A percentile compares a stretch with the other conserved stretches of the same genome.
These are phyloP conservation scores for Arthrobotrys conoides DNA, from an alignment of 2,329 filamentous ascomycete genomes.

Conservation along the genomic window DNA sequence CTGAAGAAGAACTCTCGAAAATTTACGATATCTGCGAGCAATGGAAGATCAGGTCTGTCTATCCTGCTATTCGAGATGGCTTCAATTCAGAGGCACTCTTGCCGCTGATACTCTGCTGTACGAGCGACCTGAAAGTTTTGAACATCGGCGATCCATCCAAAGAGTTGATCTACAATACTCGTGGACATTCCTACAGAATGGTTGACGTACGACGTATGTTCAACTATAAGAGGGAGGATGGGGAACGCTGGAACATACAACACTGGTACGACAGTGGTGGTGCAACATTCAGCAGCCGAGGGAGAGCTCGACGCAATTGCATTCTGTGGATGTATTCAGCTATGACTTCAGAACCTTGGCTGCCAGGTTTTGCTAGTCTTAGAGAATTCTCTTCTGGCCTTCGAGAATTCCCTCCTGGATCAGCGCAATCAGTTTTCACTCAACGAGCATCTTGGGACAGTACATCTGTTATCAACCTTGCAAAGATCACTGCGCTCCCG, in stretches of 20 bases:
- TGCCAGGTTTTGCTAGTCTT: not conserved
- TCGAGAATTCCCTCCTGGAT: not conserved
- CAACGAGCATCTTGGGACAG: not conserved
- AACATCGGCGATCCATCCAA: not conserved
- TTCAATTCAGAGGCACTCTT: not conserved
- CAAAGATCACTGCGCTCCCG: not conserved
- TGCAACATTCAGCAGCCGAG: not conserved
- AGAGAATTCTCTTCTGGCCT: not conserved
- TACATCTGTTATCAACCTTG: not conserved
- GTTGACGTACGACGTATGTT: not conserved
- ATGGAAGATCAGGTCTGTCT: not conserved
- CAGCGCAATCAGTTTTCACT: too few species aligned
- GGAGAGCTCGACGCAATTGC: not conserved
- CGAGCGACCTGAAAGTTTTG: not conserved
- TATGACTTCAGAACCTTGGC: not conserved
- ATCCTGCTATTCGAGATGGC: not conserved
- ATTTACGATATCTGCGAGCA: slow-evolving; percentile 1
- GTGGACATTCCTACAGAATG: not conserved
- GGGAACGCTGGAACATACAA: not conserved
- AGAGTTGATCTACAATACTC: not conserved
- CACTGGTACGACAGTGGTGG: not conserved
- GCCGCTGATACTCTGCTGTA: slow-evolving; percentile 9
- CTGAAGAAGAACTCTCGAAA: not conserved
- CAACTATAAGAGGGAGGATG: not conserved
- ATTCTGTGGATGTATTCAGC: slow-evolving; percentile 14